Conservation (phyloP, 2,329 filamentous ascomycete genomes). For the Lasiodiplodia sp. region DNA sequence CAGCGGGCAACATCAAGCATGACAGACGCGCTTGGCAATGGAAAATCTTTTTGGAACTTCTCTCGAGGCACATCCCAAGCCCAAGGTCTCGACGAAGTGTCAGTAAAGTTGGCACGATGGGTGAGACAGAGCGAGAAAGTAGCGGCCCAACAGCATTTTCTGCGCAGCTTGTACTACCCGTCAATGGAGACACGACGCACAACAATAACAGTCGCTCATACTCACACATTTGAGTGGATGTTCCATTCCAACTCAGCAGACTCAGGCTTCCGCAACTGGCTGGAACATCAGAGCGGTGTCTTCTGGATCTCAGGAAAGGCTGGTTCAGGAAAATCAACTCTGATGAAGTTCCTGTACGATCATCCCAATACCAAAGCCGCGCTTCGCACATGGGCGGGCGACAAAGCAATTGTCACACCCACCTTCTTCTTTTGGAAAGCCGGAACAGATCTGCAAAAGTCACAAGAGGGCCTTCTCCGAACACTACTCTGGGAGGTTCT, state of each 20-base stretch:
- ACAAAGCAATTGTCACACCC: neutral
- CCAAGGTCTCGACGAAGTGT: neutral
- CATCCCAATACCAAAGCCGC: constrained; percentile 28
- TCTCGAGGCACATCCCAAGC: too few species aligned
- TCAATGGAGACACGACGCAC: neutral
- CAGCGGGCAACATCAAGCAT: neutral
- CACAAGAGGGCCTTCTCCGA: neutral
- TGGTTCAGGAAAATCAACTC: neutral
- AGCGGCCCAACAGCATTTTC: neutral
- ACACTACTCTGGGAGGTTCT: neutral
- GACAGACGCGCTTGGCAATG: neutral
- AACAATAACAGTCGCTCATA: neutral
- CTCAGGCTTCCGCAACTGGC: neutral
- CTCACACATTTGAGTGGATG: neutral
- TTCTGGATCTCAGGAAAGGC: constrained; percentile 2
- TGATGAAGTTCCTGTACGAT: neutral
- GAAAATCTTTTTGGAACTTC: too few species aligned
- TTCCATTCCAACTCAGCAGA: neutral
- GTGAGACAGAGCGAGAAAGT: neutral
- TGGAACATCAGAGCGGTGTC: neutral
- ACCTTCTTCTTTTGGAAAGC: neutral
- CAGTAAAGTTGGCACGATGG: neutral
- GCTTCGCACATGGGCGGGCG: constrained; percentile 28
- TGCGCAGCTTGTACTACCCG: neutral
- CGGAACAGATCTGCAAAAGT: neutral